These are phyloP conservation scores for Cajanus cajan DNA, from an alignment of 306 rosid genomes.

Conservation along the genomic window DNA sequence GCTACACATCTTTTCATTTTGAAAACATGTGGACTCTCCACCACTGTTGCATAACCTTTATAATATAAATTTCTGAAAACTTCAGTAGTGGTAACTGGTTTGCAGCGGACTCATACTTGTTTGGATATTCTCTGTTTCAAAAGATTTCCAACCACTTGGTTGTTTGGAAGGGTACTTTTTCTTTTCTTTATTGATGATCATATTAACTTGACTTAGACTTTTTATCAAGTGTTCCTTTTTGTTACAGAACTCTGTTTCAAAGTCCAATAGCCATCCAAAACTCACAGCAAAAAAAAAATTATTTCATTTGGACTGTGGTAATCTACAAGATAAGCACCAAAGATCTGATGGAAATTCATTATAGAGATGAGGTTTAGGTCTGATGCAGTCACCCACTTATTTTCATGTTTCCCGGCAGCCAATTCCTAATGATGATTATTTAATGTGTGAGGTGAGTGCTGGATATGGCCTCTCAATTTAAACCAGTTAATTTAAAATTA, in stretches of 20 bases:
- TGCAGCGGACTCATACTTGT: not conserved
- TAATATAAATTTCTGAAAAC: not conserved
- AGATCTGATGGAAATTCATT: not conserved
- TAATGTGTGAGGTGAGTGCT: not conserved
- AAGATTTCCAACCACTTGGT: not conserved
- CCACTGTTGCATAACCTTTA: not conserved
- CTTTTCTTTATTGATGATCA: not conserved
- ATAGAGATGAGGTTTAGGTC: not conserved
- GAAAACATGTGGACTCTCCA: not conserved
- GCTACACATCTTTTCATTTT: not conserved
- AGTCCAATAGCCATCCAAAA: not conserved
- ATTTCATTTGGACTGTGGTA: not conserved
- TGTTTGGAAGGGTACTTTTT: not conserved
- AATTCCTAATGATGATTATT: slow-evolving; percentile 6
- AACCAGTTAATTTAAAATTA: not conserved
- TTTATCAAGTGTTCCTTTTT: not conserved
- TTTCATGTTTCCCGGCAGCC: not conserved
- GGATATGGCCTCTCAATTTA: not conserved
- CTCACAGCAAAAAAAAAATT: not conserved
- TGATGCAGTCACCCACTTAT: not conserved
- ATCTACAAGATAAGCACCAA: not conserved
- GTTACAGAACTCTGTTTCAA: not conserved
- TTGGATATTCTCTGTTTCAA: not conserved
- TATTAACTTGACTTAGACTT: not conserved
- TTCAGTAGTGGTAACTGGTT: not conserved